These are phyloP conservation scores for Podosphaera xanthii DNA, from an alignment of 2,329 filamentous ascomycete genomes.

Conservation along the genomic window DNA sequence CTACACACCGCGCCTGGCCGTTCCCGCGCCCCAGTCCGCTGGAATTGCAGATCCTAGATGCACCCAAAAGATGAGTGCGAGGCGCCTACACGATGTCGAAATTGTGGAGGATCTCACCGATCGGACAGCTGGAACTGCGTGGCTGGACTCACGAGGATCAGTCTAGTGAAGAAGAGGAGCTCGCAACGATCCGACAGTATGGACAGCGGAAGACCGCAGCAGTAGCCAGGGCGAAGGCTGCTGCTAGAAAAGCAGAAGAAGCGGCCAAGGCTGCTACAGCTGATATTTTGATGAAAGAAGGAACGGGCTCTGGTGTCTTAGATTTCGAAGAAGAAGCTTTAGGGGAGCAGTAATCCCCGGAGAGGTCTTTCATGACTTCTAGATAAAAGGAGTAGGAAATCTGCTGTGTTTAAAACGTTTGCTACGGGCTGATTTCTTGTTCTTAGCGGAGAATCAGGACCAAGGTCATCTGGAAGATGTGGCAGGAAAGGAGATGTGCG, in stretches of 20 bases:
- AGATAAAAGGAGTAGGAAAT: neutral
- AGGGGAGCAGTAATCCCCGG: neutral
- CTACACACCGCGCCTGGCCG: neutral
- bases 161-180: neutral
- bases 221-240: no score
- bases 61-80: neutral
- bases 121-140: neutral
- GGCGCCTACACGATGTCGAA: neutral
- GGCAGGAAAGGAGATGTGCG: neutral
- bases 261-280: neutral
- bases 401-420: neutral
- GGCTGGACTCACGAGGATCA: neutral
- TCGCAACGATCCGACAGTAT: no score
- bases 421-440: neutral
- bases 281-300: neutral
- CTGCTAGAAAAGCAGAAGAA: neutral
- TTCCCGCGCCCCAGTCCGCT: neutral
- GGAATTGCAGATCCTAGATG: neutral
- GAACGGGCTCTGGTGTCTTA: neutral
- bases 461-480: no score
- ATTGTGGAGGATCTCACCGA: neutral
- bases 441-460: no score
- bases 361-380: neutral
- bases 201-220: no score
- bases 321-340: neutral